Percentiles rank a stretch among this genome's conserved stretches.
Evolutionary conservation across 208 protist genomes (phyloP).

Genomic region (Blechomonas ayalai): DNA sequence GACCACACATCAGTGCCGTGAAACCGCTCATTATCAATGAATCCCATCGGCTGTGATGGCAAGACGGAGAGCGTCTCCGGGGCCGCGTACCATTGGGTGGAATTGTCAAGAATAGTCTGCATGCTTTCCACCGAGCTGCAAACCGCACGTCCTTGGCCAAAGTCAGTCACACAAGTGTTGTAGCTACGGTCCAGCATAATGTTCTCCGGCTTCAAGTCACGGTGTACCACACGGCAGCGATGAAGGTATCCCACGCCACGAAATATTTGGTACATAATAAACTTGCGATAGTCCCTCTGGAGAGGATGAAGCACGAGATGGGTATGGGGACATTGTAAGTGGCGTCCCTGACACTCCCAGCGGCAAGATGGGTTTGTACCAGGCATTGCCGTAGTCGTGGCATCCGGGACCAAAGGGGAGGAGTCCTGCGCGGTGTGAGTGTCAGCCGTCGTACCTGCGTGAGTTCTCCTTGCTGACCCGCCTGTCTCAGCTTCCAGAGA

Average conservation of each 20-base stretch:
- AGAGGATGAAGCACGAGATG: constrained; percentile 83
- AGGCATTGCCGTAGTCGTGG: too few species aligned
- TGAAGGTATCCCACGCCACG: constrained; percentile 94
- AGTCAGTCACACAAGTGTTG: constrained; percentile 92
- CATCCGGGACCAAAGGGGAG: too few species aligned
- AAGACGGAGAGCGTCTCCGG: constrained; percentile 94
- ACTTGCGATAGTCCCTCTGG: constrained; percentile 93
- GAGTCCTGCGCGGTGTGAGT: too few species aligned
- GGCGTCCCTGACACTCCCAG: neutral
- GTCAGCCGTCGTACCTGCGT: neutral
- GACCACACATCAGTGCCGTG: constrained; percentile 89
- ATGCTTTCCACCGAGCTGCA: constrained; percentile 26
- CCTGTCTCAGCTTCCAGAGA: neutral
- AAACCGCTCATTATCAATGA: constrained; percentile 66
- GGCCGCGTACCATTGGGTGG: constrained; percentile 96
- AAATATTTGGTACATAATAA: constrained; percentile 96
- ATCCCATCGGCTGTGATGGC: constrained; percentile 56
- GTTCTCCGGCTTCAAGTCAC: constrained; percentile 92
- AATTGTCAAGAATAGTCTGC: constrained; percentile 70
- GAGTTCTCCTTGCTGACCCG: neutral
- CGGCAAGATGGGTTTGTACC: too few species aligned
- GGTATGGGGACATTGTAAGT: constrained; percentile 27
- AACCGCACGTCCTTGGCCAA: constrained; percentile 94
- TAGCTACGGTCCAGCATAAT: constrained; percentile 90
- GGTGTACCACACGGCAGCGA: constrained; percentile 78